Evolutionary conservation across 2,329 filamentous ascomycete species (phyloP).

Genomic region (Plectosphaerella plurivora): DNA sequence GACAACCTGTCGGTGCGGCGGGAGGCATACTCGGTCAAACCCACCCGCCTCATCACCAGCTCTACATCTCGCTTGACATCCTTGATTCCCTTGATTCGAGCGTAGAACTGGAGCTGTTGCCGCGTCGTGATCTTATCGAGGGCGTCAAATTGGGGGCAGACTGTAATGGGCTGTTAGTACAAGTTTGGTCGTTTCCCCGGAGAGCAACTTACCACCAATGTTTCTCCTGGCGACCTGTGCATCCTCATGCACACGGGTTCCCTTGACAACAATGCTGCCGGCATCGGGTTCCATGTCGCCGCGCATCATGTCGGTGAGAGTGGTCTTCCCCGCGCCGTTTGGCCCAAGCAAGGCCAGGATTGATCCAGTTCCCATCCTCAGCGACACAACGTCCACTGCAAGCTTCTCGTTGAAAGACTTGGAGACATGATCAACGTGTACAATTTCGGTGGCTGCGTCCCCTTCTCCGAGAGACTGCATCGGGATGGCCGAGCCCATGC

Average conservation of each 20-base stretch:
- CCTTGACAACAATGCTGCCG: slow-evolving; percentile 62
- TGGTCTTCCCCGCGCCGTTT: slow-evolving; percentile 68
- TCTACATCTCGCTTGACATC: slow-evolving; percentile 58
- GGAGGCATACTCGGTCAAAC: slow-evolving; percentile 52
- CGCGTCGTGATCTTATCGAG: slow-evolving; percentile 68
- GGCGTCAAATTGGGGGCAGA: slow-evolving; percentile 67
- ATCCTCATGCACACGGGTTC: slow-evolving; percentile 56
- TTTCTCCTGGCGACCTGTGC: slow-evolving; percentile 49
- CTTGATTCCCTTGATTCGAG: slow-evolving; percentile 59
- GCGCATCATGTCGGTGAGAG: slow-evolving; percentile 64
- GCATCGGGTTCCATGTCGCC: slow-evolving; percentile 59
- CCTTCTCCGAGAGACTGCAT: slow-evolving; percentile 12
- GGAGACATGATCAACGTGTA: slow-evolving; percentile 60
- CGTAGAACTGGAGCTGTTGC: slow-evolving; percentile 69
- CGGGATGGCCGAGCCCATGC: slow-evolving; percentile 10
- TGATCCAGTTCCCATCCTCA: slow-evolving; percentile 59
- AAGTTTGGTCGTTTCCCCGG: not conserved
- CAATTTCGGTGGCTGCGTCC: slow-evolving; percentile 19
- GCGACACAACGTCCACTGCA: slow-evolving; percentile 64
- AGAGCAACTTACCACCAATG: slow-evolving; percentile 39
- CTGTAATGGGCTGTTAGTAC: slow-evolving; percentile 2
- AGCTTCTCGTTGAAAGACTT: slow-evolving; percentile 59
- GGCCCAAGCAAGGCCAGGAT: slow-evolving; percentile 68
- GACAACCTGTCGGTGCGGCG: slow-evolving; percentile 63
- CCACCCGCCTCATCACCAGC: slow-evolving; percentile 59